Base-by-base conservation (phyloP, 1,284 basidiomycete genomes). In the Sphagnurus paluster region DNA sequence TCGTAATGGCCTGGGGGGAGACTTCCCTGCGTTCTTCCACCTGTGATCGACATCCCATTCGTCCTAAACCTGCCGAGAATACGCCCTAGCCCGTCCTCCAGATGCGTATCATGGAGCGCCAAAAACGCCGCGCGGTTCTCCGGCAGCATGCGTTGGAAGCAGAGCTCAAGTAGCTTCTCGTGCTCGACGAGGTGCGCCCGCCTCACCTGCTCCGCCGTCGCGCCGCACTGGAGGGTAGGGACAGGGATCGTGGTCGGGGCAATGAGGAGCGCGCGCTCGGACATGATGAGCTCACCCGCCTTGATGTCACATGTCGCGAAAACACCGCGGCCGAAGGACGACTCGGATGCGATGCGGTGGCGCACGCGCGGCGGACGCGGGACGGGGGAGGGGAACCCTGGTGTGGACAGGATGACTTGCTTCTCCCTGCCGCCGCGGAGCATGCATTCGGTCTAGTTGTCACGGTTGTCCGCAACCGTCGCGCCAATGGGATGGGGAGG, bases 111-210 rank as follows among this genome's bases (percentile, higher is more conserved):
- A 19, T 19, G 10, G 17, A 44, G 16, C 6, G 42, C 32, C 2
- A 44, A 19, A 17, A 25, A 37, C 23, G 32, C 42, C 19, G 33
- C 34, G 17, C 24, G 40, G 13, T 33, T 23, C 13, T 36, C 33
- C 7, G 42, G 42, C 21, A 20, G 21, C 42, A 44, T 37, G 25
- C 34, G 14, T 6, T 44, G 13, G 4, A 44, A 29, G n/a, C 16
- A 32, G 28, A 28, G 9, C 8, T 14, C 17, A 5, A 44, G 16
- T 13, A 26, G 32, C 25, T 37, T 23, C 34, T 44, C 33, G 24
- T 13, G 8, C 19, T 36, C 34, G 5, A n/a, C 30, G 7, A 28
- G 26, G n/a, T n/a, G n/a, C n/a, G n/a, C n/a, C n/a, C n/a, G n/a
- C n/a, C n/a, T n/a, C n/a, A n/a, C n/a, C n/a, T n/a, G n/a, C n/a